These are phyloP conservation scores for Agaricus blazei DNA, from an alignment of 768 basidiomycete genomes.

Conservation along the genomic window DNA sequence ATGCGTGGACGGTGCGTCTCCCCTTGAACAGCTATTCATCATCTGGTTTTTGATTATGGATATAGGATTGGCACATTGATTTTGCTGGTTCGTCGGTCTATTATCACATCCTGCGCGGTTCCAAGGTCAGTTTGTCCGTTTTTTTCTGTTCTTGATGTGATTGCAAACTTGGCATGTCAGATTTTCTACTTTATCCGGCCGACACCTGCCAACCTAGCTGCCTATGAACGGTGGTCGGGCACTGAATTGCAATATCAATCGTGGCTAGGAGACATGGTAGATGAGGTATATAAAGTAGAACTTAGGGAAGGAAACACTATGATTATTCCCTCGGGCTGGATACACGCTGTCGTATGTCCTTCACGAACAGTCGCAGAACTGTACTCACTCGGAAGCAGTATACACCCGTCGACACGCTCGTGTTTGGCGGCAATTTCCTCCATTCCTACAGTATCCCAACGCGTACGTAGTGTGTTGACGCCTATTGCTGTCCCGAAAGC, in stretches of 20 bases:
- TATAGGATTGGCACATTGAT: slow-evolving; percentile 96
- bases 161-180: slow-evolving; percentile 31
- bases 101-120: slow-evolving; percentile 85
- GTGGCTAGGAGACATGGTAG: slow-evolving; percentile 92
- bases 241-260: slow-evolving; percentile 81
- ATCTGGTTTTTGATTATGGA: neutral
- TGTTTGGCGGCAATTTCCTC: slow-evolving; percentile 96
- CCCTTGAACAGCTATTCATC: neutral
- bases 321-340: slow-evolving; percentile 97
- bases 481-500: slow-evolving; percentile 1
- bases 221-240: slow-evolving; percentile 93
- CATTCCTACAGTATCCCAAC: slow-evolving; percentile 88
- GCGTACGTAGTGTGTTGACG: slow-evolving; percentile 44
- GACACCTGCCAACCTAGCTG: slow-evolving; percentile 76
- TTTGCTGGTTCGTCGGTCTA: slow-evolving; percentile 98
- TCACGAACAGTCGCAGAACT: neutral
- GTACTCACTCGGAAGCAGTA: slow-evolving; percentile 42
- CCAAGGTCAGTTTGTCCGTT: slow-evolving; percentile 52
- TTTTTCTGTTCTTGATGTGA: neutral
- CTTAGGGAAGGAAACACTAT: slow-evolving; percentile 77
- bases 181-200: slow-evolving; percentile 95
- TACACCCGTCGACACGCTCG: slow-evolving; percentile 88
- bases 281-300: slow-evolving; percentile 85
- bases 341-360: slow-evolving; percentile 84
- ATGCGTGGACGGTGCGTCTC: slow-evolving; percentile 86